A percentile compares a stretch with the other conserved stretches of the same genome.
These are phyloP conservation scores for Lepiota venenata DNA, from an alignment of 768 basidiomycete species.

Conservation along the genomic window DNA sequence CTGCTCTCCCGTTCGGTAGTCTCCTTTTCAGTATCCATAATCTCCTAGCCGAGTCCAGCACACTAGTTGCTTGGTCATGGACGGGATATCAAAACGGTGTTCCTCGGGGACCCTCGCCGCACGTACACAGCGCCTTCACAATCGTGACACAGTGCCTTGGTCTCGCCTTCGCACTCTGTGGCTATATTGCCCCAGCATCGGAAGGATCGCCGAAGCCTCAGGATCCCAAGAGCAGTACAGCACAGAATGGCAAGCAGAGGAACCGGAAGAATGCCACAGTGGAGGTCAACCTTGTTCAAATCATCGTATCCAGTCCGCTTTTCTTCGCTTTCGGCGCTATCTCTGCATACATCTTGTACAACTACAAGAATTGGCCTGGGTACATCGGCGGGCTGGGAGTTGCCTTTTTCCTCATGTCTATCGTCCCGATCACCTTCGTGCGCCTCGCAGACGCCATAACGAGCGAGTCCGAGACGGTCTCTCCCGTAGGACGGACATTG, in stretches of 20 bases:
- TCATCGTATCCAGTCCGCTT: constrained; percentile 40
- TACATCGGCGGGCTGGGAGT: constrained; percentile 65
- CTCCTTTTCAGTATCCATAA: constrained; percentile 72
- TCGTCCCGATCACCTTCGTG: constrained; percentile 52
- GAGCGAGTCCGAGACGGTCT: neutral
- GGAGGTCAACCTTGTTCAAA: neutral
- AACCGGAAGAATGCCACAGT: neutral
- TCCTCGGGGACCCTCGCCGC: constrained; percentile 68
- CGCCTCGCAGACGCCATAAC: constrained; percentile 34
- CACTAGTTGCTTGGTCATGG: constrained; percentile 86
- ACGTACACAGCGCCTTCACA: constrained; percentile 67
- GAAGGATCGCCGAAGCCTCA: constrained; percentile 10
- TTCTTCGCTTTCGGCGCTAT: constrained; percentile 55
- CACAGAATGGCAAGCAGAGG: neutral
- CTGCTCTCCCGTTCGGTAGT: constrained; percentile 59
- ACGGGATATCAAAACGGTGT: constrained; percentile 69
- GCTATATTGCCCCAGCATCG: constrained; percentile 28
- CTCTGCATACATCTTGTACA: constrained; percentile 54
- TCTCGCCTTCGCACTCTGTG: constrained; percentile 32
- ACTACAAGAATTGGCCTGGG: constrained; percentile 62
- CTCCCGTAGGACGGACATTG: neutral
- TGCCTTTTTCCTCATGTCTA: constrained; percentile 62
- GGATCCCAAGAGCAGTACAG: neutral
- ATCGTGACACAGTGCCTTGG: constrained; percentile 61
- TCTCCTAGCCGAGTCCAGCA: constrained; percentile 71